Conservation (phyloP, 164 flowering plant genomes). For the Annona squamosa region DNA sequence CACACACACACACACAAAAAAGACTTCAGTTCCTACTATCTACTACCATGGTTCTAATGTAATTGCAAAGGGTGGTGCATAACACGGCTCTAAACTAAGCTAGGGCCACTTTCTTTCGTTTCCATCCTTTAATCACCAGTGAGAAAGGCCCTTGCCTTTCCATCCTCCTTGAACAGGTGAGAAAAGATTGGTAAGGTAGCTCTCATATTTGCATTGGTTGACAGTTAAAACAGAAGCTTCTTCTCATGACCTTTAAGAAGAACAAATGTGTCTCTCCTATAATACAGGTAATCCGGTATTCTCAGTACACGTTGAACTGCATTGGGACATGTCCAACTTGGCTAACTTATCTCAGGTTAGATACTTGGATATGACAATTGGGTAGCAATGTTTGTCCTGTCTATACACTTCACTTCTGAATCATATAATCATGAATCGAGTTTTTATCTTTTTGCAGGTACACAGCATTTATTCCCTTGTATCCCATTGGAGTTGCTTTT, state of each 20-base stretch:
- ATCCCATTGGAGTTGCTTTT: conserved; percentile 58
- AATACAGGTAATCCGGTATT: conserved; percentile 71
- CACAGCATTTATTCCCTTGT: conserved; percentile 72
- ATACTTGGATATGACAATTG: neutral
- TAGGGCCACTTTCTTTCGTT: neutral
- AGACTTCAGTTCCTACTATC: neutral
- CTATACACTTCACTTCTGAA: neutral
- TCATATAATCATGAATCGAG: neutral
- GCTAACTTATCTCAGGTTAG: conserved; percentile 65
- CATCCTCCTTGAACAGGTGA: no score
- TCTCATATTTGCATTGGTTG: no score
- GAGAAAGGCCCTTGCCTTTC: neutral
- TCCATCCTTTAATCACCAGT: neutral
- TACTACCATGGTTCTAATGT: neutral
- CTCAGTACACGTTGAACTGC: conserved; percentile 65
- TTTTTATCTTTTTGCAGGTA: conserved; percentile 38
- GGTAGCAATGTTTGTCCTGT: neutral
- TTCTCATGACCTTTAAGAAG: neutral
- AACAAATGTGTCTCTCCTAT: neutral
- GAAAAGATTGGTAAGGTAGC: no score
- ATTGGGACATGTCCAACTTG: conserved; percentile 53
- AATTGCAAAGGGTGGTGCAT: neutral
- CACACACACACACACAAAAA: neutral
- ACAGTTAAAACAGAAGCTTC: no score
- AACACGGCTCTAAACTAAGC: neutral